Base-by-base conservation (phyloP, 441 rosid genomes). In the Gossypium aridum region DNA sequence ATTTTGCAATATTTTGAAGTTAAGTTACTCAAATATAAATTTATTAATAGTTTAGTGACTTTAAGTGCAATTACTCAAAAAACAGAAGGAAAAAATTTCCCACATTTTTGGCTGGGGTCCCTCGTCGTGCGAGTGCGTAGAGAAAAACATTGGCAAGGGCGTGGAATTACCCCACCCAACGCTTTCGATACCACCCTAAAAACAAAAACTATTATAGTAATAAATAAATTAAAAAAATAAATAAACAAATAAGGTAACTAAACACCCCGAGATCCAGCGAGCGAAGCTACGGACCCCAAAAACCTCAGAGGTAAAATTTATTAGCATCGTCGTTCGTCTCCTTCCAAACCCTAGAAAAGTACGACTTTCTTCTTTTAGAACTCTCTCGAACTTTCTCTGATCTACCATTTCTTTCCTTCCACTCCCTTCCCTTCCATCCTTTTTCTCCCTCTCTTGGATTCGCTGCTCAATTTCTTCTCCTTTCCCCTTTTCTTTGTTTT, bases 281-380 rank as follows among this genome's bases (percentile, higher is more conserved):
- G 8, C 39, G 13, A 12, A 14, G 43, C 37, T 22, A 45, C 72
- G 72, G 39, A 26, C 59, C 64, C 59, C 59, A 12, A 19, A 66
- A 45, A 3, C 57, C 70, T 45, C 55, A 47, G 13, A 25, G 31
- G 64, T 0, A 59, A 23, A 25, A 23, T 59, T 59, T 4, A 17
- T 56, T 12, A 26, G 28, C 66, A 19, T 56, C 74, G 72, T 69
- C 43, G 23, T 49, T 49, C 43, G 34, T 51, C 64, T 16, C 65
- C 74, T 56, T 37, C 53, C 49, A 56, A 55, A 71, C 64, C 64
- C 74, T 55, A 71, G 20, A 71, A 63, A 16, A 39, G 4, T 34
- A 64, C 70, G 12, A 4, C 14, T 64, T 39, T 20, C 53, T 10
- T 19, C 14, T 16, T n/a, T 25, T 25, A 23, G 37, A 60, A 64